Evolutionary conservation across 495 filamentous ascomycete genomes (phyloP).

Genomic region (Sphaerosporella brunnea): DNA sequence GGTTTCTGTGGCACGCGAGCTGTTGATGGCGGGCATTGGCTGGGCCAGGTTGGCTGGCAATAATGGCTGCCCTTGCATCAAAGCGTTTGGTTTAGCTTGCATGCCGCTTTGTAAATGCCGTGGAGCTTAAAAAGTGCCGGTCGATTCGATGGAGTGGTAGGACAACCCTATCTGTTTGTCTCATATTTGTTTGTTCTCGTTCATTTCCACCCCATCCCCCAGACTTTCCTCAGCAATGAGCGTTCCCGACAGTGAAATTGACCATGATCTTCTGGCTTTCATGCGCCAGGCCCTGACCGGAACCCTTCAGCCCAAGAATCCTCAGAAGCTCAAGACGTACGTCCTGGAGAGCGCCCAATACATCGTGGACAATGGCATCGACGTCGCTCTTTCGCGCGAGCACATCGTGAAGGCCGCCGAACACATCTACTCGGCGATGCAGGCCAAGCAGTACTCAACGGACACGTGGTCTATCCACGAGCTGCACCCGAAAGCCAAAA

Average conservation of each 20-base stretch:
- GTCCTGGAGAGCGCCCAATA: slow-evolving; percentile 70
- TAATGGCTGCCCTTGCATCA: no score
- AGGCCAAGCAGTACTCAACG: slow-evolving; percentile 64
- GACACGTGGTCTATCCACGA: slow-evolving; percentile 75
- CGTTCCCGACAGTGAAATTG: slow-evolving; percentile 56
- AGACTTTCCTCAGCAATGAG: slow-evolving; percentile 4
- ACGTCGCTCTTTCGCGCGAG: slow-evolving; percentile 66
- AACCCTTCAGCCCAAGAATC: slow-evolving; percentile 34
- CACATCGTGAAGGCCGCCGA: slow-evolving; percentile 65
- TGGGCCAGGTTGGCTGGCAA: no score
- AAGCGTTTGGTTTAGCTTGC: no score
- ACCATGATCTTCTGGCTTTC: slow-evolving; percentile 72
- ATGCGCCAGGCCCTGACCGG: slow-evolving; percentile 61
- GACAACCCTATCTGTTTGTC: no score
- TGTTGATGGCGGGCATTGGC: no score
- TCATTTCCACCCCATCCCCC: neutral
- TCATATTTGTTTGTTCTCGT: neutral
- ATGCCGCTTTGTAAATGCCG: no score
- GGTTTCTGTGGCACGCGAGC: no score
- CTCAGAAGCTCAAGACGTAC: slow-evolving; percentile 47
- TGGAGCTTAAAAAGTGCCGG: no score
- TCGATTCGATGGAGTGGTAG: no score
- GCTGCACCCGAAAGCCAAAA: slow-evolving; percentile 66
- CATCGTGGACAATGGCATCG: slow-evolving; percentile 82
- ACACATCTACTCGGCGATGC: slow-evolving; percentile 61